Percentiles rank a stretch among this genome's conserved stretches.
These are phyloP conservation scores for Alopecurus myosuroides DNA, from an alignment of 176 grass and related monocot species.

Conservation along the genomic window DNA sequence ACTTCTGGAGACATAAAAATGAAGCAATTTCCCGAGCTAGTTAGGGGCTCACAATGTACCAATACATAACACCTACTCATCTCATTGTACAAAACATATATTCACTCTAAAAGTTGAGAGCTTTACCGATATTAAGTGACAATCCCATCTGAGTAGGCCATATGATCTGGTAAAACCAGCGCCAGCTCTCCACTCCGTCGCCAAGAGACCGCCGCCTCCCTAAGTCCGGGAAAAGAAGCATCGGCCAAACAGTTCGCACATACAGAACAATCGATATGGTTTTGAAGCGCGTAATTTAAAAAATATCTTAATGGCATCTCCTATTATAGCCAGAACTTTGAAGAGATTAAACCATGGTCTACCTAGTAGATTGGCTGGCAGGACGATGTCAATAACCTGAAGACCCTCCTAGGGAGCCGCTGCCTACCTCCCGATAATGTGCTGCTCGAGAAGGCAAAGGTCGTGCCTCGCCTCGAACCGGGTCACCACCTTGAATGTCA, in stretches of 20 bases:
- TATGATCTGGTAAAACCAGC: constrained; percentile 92
- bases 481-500: constrained; percentile 68
- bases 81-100: too few species aligned
- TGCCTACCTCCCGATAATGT: constrained; percentile 63
- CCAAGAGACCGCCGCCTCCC: constrained; percentile 70
- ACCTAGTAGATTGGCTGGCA: constrained; percentile 78
- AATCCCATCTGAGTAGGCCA: constrained; percentile 92
- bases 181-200: constrained; percentile 86
- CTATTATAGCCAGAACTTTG: too few species aligned
- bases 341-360: too few species aligned
- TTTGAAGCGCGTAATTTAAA: constrained; percentile 12
- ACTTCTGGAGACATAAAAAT: too few species aligned
- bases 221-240: constrained; percentile 79
- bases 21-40: too few species aligned
- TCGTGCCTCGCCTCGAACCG: constrained; percentile 64
- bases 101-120: neutral
- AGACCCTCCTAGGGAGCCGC: constrained; percentile 85
- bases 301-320: neutral
- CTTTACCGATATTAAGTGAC: constrained; percentile 82
- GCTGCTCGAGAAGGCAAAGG: constrained; percentile 63
- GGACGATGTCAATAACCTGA: constrained; percentile 88
- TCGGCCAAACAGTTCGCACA: constrained; percentile 57
- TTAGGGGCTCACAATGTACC: too few species aligned
- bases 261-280: constrained; percentile 12
- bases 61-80: too few species aligned